Percentiles rank a stretch among this genome's conserved stretches.
Conservation (phyloP, 805 yeast species). For the Pichia nanzhaoensis region DNA sequence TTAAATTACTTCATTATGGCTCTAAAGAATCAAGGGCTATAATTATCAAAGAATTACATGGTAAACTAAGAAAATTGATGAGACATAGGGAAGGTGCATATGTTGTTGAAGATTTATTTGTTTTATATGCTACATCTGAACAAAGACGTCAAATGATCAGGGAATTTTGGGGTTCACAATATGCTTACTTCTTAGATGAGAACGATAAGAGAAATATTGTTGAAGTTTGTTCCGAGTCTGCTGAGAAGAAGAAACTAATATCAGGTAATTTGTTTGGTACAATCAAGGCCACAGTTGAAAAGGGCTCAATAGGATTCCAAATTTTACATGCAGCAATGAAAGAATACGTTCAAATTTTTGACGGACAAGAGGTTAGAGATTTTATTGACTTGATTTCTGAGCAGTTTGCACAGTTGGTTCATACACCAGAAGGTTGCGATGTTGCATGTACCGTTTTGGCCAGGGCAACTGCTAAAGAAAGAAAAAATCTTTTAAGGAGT, state of each 20-base stretch:
- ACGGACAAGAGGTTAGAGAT: conserved; percentile 64
- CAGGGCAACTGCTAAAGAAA: conserved; percentile 83
- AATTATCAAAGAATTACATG: conserved; percentile 81
- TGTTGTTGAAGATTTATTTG: conserved; percentile 88
- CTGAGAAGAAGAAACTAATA: conserved; percentile 73
- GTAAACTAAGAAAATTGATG: conserved; percentile 84
- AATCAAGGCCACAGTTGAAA: conserved; percentile 83
- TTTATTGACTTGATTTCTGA: conserved; percentile 78
- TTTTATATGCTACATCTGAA: conserved; percentile 73
- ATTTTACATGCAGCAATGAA: conserved; percentile 94
- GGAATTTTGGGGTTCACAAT: conserved; percentile 96
- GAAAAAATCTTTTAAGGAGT: conserved; percentile 67
- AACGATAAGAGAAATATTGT: conserved; percentile 56
- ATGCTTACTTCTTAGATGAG: conserved; percentile 78
- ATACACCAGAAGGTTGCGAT: conserved; percentile 89
- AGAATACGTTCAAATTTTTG: conserved; percentile 72
- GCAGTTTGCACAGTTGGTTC: conserved; percentile 90
- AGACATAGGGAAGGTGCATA: conserved; percentile 98
- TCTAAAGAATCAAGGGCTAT: conserved; percentile 69
- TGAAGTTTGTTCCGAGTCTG: conserved; percentile 58
- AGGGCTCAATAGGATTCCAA: conserved; percentile 95
- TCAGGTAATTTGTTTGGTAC: conserved; percentile 73
- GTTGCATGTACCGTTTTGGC: conserved; percentile 81
- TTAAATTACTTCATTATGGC: conserved; percentile 89
- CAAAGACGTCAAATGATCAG: conserved; percentile 88